Evolutionary conservation across 148 eudicot genomes (phyloP).

Genomic region (Fallopia convolvulus): DNA sequence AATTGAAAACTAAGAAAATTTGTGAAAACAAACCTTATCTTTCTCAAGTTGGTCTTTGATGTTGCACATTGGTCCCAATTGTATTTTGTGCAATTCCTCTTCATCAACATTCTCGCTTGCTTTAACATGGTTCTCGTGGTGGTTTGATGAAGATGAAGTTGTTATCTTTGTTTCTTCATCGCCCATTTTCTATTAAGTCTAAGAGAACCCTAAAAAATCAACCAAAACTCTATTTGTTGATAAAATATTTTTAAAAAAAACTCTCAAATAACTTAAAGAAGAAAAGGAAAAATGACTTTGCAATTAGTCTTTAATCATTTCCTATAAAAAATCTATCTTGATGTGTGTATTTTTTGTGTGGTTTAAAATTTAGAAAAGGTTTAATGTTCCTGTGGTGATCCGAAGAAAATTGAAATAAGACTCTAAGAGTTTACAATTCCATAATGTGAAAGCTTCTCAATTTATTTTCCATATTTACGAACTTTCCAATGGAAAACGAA

Average conservation of each 20-base stretch:
- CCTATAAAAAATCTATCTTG: neutral
- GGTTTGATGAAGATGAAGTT: neutral
- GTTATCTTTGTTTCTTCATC: neutral
- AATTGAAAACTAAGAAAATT: neutral
- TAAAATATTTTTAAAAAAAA: neutral
- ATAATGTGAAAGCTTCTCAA: neutral
- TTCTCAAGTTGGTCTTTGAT: constrained; percentile 74
- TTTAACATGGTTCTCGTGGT: neutral
- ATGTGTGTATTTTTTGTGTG: neutral
- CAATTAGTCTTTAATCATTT: neutral
- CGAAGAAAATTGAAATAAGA: constrained; percentile 3
- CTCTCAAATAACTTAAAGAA: neutral
- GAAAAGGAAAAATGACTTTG: neutral
- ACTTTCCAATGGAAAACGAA: neutral
- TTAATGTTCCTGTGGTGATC: neutral
- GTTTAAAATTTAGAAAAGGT: neutral
- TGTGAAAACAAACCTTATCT: constrained; percentile 51
- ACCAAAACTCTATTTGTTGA: neutral
- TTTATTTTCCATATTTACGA: neutral
- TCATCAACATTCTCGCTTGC: constrained; percentile 23
- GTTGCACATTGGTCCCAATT: constrained; percentile 72
- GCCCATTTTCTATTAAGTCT: neutral
- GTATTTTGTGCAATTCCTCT: constrained; percentile 44
- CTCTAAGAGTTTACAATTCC: neutral
- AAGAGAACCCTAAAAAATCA: neutral